These are phyloP conservation scores for Populus deltoides DNA, from an alignment of 345 rosid species.

Conservation along the genomic window DNA sequence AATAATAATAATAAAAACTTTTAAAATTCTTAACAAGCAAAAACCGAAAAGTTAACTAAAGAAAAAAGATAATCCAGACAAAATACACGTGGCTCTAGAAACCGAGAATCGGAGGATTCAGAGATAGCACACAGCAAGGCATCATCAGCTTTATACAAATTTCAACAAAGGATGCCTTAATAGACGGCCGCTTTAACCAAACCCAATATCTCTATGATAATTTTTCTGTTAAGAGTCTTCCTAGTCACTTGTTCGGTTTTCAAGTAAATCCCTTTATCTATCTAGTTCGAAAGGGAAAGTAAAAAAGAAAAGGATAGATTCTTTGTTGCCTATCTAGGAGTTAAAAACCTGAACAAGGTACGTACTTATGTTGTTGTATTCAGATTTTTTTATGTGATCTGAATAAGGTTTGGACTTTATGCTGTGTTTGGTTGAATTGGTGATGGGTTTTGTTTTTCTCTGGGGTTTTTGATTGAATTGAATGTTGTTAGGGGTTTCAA, in stretches of 20 bases:
- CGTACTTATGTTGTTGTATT: neutral
- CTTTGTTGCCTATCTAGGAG: neutral
- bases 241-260: neutral
- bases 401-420: neutral
- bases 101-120: neutral
- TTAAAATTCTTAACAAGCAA: neutral
- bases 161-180: slow-evolving; percentile 1
- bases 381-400: neutral
- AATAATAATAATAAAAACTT: neutral
- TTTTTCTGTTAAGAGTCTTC: neutral
- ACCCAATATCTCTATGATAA: neutral
- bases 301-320: neutral
- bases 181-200: neutral
- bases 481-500: neutral
- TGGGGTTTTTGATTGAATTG: neutral
- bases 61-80: neutral
- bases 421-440: neutral
- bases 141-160: neutral
- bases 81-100: neutral
- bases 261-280: neutral
- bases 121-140: neutral
- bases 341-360: neutral
- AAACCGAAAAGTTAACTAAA: no score
- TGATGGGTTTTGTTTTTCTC: neutral
- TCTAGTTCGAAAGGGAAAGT: neutral